Evolutionary conservation across 805 yeast species (phyloP), one percentile per base, ranked within the genome.

Genomic region (Metschnikowia continentalis): DNA sequence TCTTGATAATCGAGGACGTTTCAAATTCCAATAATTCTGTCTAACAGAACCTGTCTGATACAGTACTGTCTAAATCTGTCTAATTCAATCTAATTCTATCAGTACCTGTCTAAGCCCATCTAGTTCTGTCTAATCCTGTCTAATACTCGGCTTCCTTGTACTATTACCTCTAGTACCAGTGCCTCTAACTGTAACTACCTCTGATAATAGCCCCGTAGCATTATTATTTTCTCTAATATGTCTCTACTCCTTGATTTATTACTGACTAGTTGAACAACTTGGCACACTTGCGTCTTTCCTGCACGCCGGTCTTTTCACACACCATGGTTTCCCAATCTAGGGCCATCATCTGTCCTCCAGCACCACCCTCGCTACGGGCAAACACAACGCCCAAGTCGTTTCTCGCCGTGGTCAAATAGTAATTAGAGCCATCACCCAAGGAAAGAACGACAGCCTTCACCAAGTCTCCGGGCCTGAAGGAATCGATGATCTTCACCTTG

Each of bases 301-400:
- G 68, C 8, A 77, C 79, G 1, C 97, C 97, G 2, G 91, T 82
- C 23, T 68, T 72, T 2, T 90, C 84, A 54, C 88, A 82, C 32
- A 86, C 77, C 98, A 95, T 94, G 11, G 90, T 87, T 69, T 90
- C 91, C 97, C 98, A 94, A 68, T 94, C 98, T 40, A 90, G 69
- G 2, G 99, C 95, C 59, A 84, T 86, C 89, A 94, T 82, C 49
- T 83, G 69, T 35, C 81, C 83, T 2, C 96, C 96, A 10, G 78
- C 73, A 3, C 83, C 82, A 15, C 84, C 85, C 54, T 78, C 80
- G 40, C 85, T 79, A 54, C 78, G 82, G 5, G 98, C 97, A 66
- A 91, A 88, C 1, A 94, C 84, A 3, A 94, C 99, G 2, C 99
- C 99, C 37, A 92, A 72, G 61, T 92, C 96, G 66, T 92, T 90